Conservation (phyloP, 768 basidiomycete species). For the Russula compacta region DNA sequence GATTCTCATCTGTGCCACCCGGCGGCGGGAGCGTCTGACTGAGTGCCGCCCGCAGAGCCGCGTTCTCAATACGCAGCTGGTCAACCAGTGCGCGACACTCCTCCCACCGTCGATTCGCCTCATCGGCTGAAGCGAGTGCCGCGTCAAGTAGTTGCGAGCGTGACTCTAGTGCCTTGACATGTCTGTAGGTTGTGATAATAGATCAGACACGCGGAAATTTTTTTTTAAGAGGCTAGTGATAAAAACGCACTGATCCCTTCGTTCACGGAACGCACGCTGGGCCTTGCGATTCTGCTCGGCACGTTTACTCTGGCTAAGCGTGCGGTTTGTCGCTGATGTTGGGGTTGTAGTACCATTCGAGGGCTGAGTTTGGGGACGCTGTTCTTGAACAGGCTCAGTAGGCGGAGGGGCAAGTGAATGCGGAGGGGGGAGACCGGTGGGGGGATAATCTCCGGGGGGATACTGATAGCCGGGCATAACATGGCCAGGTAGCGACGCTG, state of each 20-base stretch:
- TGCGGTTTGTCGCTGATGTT: conserved; percentile 31
- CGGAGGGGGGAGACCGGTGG: conserved; percentile 16
- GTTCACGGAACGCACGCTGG: conserved; percentile 83
- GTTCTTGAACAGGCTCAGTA: conserved; percentile 2
- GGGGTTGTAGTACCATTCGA: conserved; percentile 6
- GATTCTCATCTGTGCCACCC: conserved; percentile 2
- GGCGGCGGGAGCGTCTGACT: conserved; percentile 26
- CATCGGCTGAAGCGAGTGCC: conserved; percentile 77
- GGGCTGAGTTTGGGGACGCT: conserved; percentile 15
- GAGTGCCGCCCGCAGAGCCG: conserved; percentile 64
- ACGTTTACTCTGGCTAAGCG: conserved; percentile 72
- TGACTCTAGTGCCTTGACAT: conserved; percentile 80
- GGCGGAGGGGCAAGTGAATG: conserved; percentile 11
- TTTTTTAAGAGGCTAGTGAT: not conserved
- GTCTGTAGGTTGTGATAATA: conserved; percentile 35
- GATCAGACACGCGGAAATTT: not conserved
- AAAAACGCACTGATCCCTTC: conserved; percentile 74
- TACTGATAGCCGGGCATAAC: conserved; percentile 29
- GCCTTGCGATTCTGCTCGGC: conserved; percentile 95
- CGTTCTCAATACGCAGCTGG: conserved; percentile 77
- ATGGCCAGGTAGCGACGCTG: conserved; percentile 22
- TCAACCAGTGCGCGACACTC: conserved; percentile 87
- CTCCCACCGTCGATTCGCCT: conserved; percentile 84
- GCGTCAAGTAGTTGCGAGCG: conserved; percentile 80
- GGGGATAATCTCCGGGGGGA: conserved; percentile 18